A percentile compares a stretch with the other conserved stretches of the same genome.
Conservation (phyloP, 495 filamentous ascomycete species). For the Symbiotaphrina buchneri region DNA sequence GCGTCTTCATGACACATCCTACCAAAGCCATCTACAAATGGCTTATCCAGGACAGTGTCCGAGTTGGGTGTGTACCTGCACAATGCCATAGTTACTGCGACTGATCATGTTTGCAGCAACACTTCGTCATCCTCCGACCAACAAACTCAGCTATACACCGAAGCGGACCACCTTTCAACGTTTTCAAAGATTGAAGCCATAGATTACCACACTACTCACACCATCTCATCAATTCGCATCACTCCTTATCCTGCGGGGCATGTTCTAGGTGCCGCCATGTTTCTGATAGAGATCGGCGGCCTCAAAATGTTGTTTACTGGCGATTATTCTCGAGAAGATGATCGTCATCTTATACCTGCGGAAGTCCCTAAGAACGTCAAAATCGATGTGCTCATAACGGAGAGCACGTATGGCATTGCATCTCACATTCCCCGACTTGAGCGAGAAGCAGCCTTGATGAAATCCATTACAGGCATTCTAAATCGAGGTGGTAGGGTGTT, state of each 20-base stretch:
- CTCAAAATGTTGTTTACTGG: constrained; percentile 93
- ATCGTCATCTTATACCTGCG: constrained; percentile 84
- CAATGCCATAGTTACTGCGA: not conserved
- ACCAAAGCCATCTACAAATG: constrained; percentile 99
- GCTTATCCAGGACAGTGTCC: constrained; percentile 89
- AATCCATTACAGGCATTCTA: constrained; percentile 71
- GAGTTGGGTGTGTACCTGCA: constrained; percentile 33
- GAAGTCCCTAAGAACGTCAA: constrained; percentile 65
- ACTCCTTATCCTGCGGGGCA: constrained; percentile 94
- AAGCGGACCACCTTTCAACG: constrained; percentile 80
- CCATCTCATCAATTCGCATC: constrained; percentile 84
- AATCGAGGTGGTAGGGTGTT: constrained; percentile 80
- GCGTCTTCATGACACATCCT: constrained; percentile 97
- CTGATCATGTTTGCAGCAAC: constrained; percentile 16
- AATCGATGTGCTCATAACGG: constrained; percentile 89
- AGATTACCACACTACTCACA: constrained; percentile 94
- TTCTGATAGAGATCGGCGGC: constrained; percentile 85
- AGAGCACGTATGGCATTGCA: constrained; percentile 88
- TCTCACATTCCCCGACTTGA: constrained; percentile 75
- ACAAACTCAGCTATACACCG: constrained; percentile 66
- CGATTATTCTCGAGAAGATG: constrained; percentile 86
- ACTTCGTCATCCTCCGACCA: constrained; percentile 52
- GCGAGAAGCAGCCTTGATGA: constrained; percentile 83
- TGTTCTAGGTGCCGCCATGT: constrained; percentile 97
- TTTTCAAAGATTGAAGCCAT: constrained; percentile 91